phyloP scores from a whole-genome alignment of 768 basidiomycete genomes.

The Hygrocybe coccinea region DNA sequence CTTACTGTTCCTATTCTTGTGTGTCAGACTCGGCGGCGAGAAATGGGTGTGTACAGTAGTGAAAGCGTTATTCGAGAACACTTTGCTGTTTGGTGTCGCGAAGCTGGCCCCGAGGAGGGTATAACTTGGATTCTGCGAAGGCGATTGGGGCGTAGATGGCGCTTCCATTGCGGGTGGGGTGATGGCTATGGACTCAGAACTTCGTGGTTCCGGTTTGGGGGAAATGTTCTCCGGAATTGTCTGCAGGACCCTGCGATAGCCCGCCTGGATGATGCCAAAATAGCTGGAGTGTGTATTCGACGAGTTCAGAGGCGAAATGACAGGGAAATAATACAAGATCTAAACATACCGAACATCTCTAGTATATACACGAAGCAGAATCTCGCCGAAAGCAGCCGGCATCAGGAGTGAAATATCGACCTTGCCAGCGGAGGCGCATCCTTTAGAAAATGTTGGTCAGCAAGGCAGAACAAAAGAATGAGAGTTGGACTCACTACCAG shows the following conservation, averaged over 20 bases:
- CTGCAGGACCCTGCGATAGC: conserved; percentile 47
- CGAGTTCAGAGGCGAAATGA: too few species aligned
- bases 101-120: conserved; percentile 18
- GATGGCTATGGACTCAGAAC: conserved; percentile 1
- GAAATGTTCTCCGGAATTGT: conserved; percentile 12
- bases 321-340: too few species aligned
- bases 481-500: conserved; percentile 42
- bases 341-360: conserved; percentile 24
- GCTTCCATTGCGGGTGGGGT: conserved; percentile 36
- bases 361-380: conserved; percentile 61
- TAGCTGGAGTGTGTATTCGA: conserved; percentile 30
- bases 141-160: conserved; percentile 35
- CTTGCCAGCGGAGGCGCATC: conserved; percentile 37
- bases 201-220: conserved; percentile 1
- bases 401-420: conserved; percentile 64
- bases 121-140: conserved; percentile 26
- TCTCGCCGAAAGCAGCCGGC: conserved; percentile 64
- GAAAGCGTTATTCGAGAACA: conserved; percentile 42
- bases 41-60: conserved; percentile 41
- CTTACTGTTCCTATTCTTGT: conserved; percentile 8
- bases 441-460: conserved; percentile 26
- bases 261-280: conserved; percentile 61
- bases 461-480: too few species aligned
- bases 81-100: conserved; percentile 14
- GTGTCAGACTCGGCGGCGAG: conserved; percentile 31